Percentiles rank a stretch among this genome's conserved stretches.
Conservation (phyloP, 768 basidiomycete genomes). For the Pleurotus citrinopileatus region DNA sequence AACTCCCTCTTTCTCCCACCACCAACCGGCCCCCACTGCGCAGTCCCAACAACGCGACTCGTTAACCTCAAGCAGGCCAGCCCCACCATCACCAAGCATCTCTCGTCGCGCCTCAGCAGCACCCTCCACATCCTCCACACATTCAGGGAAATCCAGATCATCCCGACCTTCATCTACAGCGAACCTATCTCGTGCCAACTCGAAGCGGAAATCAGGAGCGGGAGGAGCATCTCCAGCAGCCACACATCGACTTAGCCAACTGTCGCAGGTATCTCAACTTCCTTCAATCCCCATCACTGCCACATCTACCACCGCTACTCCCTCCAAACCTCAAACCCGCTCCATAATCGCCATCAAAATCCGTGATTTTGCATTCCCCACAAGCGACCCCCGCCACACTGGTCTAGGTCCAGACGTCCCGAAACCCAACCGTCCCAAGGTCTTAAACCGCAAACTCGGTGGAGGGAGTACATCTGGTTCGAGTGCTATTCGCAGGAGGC, state of each 20-base stretch:
- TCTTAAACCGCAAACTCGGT: slow-evolving; percentile 28
- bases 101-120: slow-evolving; percentile 14
- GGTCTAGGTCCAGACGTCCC: slow-evolving; percentile 40
- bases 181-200: slow-evolving; percentile 12
- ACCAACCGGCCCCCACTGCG: neutral
- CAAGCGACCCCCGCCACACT: slow-evolving; percentile 32
- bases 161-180: slow-evolving; percentile 13
- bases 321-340: slow-evolving; percentile 10
- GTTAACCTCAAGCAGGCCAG: slow-evolving; percentile 12
- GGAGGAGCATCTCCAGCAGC: slow-evolving; percentile 2
- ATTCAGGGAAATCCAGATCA: slow-evolving; percentile 1
- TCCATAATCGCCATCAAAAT: slow-evolving; percentile 35
- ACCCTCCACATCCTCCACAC: slow-evolving; percentile 12
- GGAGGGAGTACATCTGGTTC: neutral
- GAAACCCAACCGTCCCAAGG: slow-evolving; percentile 32
- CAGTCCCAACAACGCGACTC: slow-evolving; percentile 7
- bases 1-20: too few relatives aligned
- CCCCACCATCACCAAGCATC: slow-evolving; percentile 12
- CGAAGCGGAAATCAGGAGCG: slow-evolving; percentile 4
- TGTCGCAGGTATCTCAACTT: slow-evolving; percentile 19
- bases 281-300: slow-evolving; percentile 11
- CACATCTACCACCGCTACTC: slow-evolving; percentile 10
- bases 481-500: neutral
- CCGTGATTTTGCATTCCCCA: slow-evolving; percentile 39
- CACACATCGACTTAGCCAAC: slow-evolving; percentile 10